phyloP scores from a whole-genome alignment of 2,329 filamentous ascomycete genomes.

The Trichophyton equinum region DNA sequence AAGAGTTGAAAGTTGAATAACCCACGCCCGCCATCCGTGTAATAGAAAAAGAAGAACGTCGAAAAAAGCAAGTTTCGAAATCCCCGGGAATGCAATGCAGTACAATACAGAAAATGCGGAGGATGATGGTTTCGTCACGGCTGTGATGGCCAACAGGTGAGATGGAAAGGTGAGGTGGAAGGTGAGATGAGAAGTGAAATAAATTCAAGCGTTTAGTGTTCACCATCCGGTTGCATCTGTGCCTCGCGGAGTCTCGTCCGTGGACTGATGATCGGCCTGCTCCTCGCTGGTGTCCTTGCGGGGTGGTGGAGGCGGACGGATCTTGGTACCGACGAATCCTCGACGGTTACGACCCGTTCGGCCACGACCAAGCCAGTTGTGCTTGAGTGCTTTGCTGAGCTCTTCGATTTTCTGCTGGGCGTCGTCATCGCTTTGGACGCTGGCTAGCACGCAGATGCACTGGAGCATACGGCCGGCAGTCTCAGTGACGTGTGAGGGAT shows the following conservation, averaged over 20 bases:
- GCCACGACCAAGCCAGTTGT: constrained; percentile 91
- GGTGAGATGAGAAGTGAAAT: not conserved
- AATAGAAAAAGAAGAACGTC: not conserved
- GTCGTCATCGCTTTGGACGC: constrained; percentile 59
- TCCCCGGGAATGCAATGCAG: not conserved
- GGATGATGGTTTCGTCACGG: not conserved
- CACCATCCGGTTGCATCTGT: not conserved
- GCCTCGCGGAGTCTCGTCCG: not conserved
- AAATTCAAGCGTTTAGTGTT: not conserved
- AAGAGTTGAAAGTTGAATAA: not conserved
- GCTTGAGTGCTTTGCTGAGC: constrained; percentile 74
- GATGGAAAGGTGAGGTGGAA: not conserved
- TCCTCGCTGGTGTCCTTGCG: constrained; percentile 6
- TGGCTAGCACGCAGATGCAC: constrained; percentile 81
- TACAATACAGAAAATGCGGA: not conserved
- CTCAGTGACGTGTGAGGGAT: constrained; percentile 62
- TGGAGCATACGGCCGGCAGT: constrained; percentile 93
- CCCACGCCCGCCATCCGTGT: not conserved
- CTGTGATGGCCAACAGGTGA: not conserved
- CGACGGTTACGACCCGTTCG: constrained; percentile 78
- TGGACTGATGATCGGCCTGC: not conserved
- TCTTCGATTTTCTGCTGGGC: constrained; percentile 68
- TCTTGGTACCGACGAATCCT: constrained; percentile 67
- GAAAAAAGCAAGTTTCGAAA: not conserved
- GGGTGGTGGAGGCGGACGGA: constrained; percentile 17